phyloP scores from a whole-genome alignment of 306 rosid genomes.

The Albizia julibrissin region DNA sequence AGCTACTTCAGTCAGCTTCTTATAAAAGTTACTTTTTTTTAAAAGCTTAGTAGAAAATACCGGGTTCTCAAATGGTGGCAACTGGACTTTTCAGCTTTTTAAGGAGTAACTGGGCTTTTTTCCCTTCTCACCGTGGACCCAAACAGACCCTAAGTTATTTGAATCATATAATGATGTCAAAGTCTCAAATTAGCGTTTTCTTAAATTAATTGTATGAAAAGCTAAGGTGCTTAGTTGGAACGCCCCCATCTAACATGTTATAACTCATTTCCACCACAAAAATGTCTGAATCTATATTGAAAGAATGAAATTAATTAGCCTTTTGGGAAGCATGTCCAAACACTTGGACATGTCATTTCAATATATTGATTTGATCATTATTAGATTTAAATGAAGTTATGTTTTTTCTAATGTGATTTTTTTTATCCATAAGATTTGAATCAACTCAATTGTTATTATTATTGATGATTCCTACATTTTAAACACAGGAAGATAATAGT shows the following conservation, averaged over 20 bases:
- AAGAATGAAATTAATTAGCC: background rate
- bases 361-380: no score
- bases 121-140: no score
- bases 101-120: no score
- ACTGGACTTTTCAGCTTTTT: no score
- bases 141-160: no score
- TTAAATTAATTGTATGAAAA: background rate
- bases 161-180: background rate
- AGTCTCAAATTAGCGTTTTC: background rate
- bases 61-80: no score
- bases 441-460: background rate
- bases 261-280: background rate
- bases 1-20: no score
- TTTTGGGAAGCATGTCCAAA: background rate
- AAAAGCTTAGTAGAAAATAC: no score
- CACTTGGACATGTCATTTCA: background rate
- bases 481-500: background rate
- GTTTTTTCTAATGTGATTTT: no score
- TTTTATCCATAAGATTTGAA: background rate
- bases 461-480: background rate
- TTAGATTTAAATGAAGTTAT: no score
- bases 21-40: no score
- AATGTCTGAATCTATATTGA: conserved; percentile 17
- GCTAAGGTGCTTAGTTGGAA: background rate
- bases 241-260: background rate